These are phyloP conservation scores for Xylariaceae sp. DNA, from an alignment of 2,329 filamentous ascomycete species.

Conservation along the genomic window DNA sequence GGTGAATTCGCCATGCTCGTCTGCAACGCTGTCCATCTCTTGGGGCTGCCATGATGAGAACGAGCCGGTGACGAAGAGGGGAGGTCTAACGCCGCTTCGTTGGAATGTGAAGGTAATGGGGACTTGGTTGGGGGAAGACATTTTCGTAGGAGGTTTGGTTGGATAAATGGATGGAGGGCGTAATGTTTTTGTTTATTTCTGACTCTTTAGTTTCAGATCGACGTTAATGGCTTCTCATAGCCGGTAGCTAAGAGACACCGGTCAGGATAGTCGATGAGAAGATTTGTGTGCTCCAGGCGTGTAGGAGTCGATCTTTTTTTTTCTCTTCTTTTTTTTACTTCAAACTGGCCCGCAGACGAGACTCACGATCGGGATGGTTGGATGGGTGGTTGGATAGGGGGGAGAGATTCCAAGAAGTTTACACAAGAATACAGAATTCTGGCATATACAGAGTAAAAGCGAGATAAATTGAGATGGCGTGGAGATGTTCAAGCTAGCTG, in stretches of 20 bases:
- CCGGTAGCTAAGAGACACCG: not conserved
- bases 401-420: not conserved
- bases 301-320: not conserved
- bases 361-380: not conserved
- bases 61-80: slow-evolving; percentile 65
- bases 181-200: slow-evolving; percentile 4
- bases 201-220: not conserved
- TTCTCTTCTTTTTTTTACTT: not conserved
- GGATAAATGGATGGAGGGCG: slow-evolving; percentile 7
- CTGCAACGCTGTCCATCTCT: slow-evolving; percentile 56
- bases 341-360: not conserved
- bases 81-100: slow-evolving; percentile 55
- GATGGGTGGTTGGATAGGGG: not conserved
- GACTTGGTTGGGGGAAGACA: slow-evolving; percentile 36
- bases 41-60: slow-evolving; percentile 63
- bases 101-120: slow-evolving; percentile 56
- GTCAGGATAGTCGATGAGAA: not conserved
- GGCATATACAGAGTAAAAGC: not conserved
- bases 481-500: not conserved
- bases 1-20: slow-evolving; percentile 48
- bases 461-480: not conserved
- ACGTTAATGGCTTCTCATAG: not conserved
- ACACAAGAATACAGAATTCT: too few species aligned
- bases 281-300: not conserved
- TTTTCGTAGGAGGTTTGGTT: slow-evolving; percentile 19